These are phyloP conservation scores for Tylopilus sp. DNA, from an alignment of 768 basidiomycete genomes.

Conservation along the genomic window DNA sequence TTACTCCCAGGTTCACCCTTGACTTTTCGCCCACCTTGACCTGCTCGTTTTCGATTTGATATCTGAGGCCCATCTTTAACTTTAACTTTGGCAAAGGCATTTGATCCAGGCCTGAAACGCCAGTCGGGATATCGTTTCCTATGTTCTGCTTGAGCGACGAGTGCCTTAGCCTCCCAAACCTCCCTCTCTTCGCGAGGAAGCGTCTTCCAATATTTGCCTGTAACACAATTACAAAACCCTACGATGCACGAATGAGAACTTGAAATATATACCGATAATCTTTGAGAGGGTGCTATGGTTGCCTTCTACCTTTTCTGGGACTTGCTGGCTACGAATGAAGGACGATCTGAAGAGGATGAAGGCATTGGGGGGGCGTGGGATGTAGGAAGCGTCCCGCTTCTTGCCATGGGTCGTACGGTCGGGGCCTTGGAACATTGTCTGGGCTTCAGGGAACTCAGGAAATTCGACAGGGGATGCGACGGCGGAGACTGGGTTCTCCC, in stretches of 20 bases:
- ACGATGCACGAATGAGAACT: not conserved
- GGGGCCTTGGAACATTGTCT: conserved; percentile 26
- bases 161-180: conserved; percentile 74
- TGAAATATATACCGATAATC: conserved; percentile 57
- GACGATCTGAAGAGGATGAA: conserved; percentile 83
- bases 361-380: conserved; percentile 81
- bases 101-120: conserved; percentile 71
- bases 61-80: conserved; percentile 40
- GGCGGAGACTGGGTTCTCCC: conserved; percentile 23
- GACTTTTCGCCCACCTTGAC: conserved; percentile 27
- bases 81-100: conserved; percentile 37
- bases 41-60: conserved; percentile 27
- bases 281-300: conserved; percentile 79
- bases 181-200: conserved; percentile 65
- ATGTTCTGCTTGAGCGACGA: conserved; percentile 70
- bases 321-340: conserved; percentile 70
- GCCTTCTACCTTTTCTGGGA: conserved; percentile 74
- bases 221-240: not conserved
- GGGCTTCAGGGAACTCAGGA: conserved; percentile 16
- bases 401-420: conserved; percentile 52
- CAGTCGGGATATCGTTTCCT: conserved; percentile 75
- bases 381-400: conserved; percentile 68
- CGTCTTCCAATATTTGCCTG: conserved; percentile 74
- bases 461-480: conserved; percentile 18
- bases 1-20: conserved; percentile 30